A percentile compares a stretch with the other conserved stretches of the same genome.
Conservation (phyloP, 2,329 filamentous ascomycete species). For the Ilyonectria mors-panacis region DNA sequence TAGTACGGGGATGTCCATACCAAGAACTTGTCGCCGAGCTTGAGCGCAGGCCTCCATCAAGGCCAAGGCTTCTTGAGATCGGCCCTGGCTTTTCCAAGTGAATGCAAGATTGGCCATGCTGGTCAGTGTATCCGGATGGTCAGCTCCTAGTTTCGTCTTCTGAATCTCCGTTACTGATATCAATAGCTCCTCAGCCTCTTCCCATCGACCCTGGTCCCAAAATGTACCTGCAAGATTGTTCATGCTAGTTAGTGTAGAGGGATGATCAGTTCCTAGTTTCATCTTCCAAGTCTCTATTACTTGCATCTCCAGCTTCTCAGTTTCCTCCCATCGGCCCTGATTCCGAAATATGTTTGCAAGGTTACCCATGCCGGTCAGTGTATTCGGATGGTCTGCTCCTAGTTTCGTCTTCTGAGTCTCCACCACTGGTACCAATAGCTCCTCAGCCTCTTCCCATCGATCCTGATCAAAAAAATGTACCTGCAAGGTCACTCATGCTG, state of each 20-base stretch:
- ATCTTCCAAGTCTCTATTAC: too few relatives aligned
- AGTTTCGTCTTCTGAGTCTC: background rate
- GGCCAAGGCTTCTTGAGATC: background rate
- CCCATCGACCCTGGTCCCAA: background rate
- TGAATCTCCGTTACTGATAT: background rate
- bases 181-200: slow-evolving; percentile 4
- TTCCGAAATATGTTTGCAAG: background rate
- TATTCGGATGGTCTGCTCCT: background rate
- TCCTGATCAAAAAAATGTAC: background rate
- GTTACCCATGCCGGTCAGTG: background rate
- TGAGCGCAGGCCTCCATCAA: background rate
- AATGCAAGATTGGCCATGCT: background rate
- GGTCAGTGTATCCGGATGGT: background rate
- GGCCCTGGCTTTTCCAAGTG: background rate
- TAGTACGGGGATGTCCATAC: too few relatives aligned
- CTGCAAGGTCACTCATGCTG: background rate
- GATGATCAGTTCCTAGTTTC: background rate
- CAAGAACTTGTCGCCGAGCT: too few relatives aligned
- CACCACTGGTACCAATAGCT: background rate
- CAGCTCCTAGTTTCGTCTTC: background rate
- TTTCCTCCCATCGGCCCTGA: slow-evolving; percentile 2
- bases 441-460: background rate
- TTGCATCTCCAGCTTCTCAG: background rate
- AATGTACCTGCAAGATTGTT: background rate
- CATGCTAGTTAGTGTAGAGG: background rate